Evolutionary conservation across 2,329 filamentous ascomycete genomes (phyloP), one percentile per base, ranked within the genome.

Genomic region (Aphanocladium album): DNA sequence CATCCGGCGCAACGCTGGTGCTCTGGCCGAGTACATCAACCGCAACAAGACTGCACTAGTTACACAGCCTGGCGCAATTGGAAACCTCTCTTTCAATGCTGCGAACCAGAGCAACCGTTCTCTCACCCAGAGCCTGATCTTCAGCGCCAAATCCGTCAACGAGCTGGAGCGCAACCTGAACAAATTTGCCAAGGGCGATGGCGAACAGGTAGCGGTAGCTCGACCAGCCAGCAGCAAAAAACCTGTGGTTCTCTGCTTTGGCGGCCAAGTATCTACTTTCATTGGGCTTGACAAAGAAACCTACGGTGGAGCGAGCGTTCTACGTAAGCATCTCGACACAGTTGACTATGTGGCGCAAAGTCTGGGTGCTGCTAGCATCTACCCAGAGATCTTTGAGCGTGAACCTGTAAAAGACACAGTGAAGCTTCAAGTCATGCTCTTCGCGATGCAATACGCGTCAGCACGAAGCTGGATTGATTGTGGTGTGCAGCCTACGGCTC

Each of bases 381-480:
- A 63, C 43, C 74, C 74, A 0, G 60, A 33, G 6, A 69, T 77
- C n/a, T 76, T 77, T 59, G 37, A 67, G 19, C 45, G 52, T 0
- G 33, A 62, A 0, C 66, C 69, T 0, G 61, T 73, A 1, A 9
- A 49, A 0, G 68, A 73, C 56, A 52, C 62, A 0, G 68, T 72
- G 1, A 53, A 59, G 5, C 66, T 81, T 1, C 79, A 81, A 57
- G 66, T 73, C 0, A 64, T 57, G 7, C 66, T 81, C 0, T 75
- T 80, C 19, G 69, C 76, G 2, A 62, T 76, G 5, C 74, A 79
- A 64, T 77, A 76, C 54, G 62, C 76, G 1, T 71, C 53, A 11
- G 73, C 74, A 0, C 64, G 62, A 57, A 61, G 60, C 27, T 77
- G 75, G 76, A 72, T 77, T 0, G 73, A 75, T 51, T 70, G 64